Base-by-base conservation (phyloP, 1,284 basidiomycete species). In the Cryptococcus sp. region DNA sequence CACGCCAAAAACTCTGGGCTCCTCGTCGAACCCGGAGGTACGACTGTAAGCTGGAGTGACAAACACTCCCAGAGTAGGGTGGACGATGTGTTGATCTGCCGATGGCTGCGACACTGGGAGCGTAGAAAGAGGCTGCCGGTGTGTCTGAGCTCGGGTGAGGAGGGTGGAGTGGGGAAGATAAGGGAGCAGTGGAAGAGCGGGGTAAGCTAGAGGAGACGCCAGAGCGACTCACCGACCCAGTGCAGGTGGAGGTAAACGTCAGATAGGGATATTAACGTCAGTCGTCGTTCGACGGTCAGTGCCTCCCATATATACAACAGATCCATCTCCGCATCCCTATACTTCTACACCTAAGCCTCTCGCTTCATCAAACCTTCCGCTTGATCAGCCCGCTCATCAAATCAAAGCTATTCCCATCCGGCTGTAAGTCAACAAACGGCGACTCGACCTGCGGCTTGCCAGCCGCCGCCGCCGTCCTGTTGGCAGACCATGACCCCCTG, bases 341-440 rank as follows among this genome's bases (percentile, higher is more conserved):
- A 42, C 16, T 15, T 35, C 28, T 52, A 56, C 15, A 50, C 53
- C 48, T 67, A 68, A n/a, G 53, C 62, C 75, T 88, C 89, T 18
- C 80, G 76, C 77, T 82, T 85, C 70, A 98, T 33, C 28, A 33
- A 33, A 33, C 28, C 75, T 88, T 89, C 20, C 80, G 76, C 77
- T 82, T 85, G 70, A 98, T 93, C 72, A 98, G 77, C 33, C 91
- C 91, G 52, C 86, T 83, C 86, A 98, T 89, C 70, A 98, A 82
- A 75, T 98, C 95, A 69, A 98, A 98, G 69, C 89, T 91, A 74
- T 99, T 99, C 33, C 94, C 92, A 69, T 98, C 93, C 2, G 95
- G 96, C 75, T 97, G 95, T 20, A 86, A 69, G 66, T 86, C 83
- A 43, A 85, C 79, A 51, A 74, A 81, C 46, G 69, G 64, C 33